These are phyloP conservation scores for Mucor racemosus DNA, from an alignment of 371 early-diverging fungal genomes.

Conservation along the genomic window DNA sequence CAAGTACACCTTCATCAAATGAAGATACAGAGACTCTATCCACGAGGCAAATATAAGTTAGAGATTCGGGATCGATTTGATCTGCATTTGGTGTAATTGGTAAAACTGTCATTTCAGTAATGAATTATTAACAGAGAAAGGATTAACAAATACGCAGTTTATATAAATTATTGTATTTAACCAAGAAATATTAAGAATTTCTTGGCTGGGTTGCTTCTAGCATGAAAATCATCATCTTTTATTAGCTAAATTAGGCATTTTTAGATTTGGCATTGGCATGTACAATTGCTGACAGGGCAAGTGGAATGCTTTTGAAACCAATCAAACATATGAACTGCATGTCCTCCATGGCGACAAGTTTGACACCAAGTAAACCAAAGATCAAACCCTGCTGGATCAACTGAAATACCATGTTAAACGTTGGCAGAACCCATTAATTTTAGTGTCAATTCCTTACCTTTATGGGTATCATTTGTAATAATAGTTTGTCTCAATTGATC, in stretches of 20 bases:
- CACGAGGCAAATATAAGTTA: constrained; percentile 18
- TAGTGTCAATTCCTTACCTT: constrained; percentile 23
- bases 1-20: constrained; percentile 10
- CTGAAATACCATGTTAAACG: constrained; percentile 13
- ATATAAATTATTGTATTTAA: not conserved
- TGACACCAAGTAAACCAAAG: constrained; percentile 98
- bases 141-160: not conserved
- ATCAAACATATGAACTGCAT: constrained; percentile 83
- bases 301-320: constrained; percentile 87
- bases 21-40: constrained; percentile 23
- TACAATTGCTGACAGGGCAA: constrained; percentile 93
- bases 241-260: not conserved
- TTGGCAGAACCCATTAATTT: not conserved
- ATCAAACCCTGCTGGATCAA: constrained; percentile 73
- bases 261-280: constrained; percentile 65
- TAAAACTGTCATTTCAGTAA: constrained; percentile 14
- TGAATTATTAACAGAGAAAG: not conserved
- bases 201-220: constrained; percentile 13
- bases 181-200: not conserved
- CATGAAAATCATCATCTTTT: constrained; percentile 6
- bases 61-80: constrained; percentile 9
- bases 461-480: constrained; percentile 49
- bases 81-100: constrained; percentile 22
- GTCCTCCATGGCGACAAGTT: constrained; percentile 96
- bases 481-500: constrained; percentile 54